These are phyloP conservation scores for Saussurea involucrata DNA, from an alignment of 129 eudicot genomes.

Conservation along the genomic window DNA sequence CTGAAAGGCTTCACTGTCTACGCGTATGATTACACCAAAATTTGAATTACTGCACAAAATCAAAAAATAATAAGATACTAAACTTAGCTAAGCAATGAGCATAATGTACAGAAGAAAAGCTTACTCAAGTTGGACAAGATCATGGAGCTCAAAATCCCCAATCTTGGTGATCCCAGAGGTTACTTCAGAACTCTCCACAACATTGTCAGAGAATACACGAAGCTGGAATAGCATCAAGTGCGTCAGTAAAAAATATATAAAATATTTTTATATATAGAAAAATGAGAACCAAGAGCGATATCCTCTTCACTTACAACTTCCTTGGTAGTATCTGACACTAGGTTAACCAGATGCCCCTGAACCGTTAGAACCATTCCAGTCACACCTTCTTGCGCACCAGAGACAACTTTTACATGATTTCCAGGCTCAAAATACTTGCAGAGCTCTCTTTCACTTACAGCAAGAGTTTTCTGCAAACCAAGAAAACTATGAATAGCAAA, in stretches of 20 bases:
- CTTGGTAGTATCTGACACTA: conserved; percentile 89
- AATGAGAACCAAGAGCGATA: neutral
- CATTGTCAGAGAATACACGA: conserved; percentile 92
- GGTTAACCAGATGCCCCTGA: conserved; percentile 77
- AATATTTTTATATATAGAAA: neutral
- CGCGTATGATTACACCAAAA: conserved; percentile 94
- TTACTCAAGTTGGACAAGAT: conserved; percentile 90
- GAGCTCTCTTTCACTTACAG: conserved; percentile 77
- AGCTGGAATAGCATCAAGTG: conserved; percentile 39
- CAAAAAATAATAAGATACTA: conserved; percentile 5
- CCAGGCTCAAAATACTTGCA: conserved; percentile 98
- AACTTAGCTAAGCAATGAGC: conserved; percentile 11
- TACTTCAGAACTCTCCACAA: conserved; percentile 97
- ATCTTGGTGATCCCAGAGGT: conserved; percentile 86
- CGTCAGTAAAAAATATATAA: neutral
- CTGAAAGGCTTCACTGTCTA: conserved; percentile 98
- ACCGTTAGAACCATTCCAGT: conserved; percentile 95
- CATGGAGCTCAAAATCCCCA: conserved; percentile 97
- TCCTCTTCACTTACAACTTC: conserved; percentile 63
- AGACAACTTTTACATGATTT: conserved; percentile 91
- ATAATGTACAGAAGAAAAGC: neutral
- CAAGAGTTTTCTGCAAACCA: conserved; percentile 62
- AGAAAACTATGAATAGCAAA: neutral
- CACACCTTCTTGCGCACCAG: conserved; percentile 90
- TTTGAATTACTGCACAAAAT: conserved; percentile 65